These are phyloP conservation scores for Talaromyces amestolkiae DNA, from an alignment of 2,329 filamentous ascomycete species.

Conservation along the genomic window DNA sequence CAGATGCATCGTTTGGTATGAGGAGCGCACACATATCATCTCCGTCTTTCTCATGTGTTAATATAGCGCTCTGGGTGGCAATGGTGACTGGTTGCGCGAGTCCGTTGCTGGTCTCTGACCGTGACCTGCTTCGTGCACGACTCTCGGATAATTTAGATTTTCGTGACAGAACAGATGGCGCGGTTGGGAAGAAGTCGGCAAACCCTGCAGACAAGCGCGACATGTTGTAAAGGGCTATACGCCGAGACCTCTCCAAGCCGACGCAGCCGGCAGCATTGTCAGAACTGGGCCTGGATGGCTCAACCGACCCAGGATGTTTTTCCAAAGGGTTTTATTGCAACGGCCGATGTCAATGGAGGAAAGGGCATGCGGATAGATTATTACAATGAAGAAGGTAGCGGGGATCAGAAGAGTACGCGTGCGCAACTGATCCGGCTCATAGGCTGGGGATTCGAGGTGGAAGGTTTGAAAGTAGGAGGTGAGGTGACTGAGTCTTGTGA, in stretches of 20 bases:
- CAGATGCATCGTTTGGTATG: background rate
- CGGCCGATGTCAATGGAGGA: background rate
- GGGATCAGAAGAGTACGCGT: background rate
- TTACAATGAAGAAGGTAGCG: background rate
- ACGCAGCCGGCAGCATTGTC: conserved; percentile 14
- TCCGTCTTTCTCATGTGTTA: background rate
- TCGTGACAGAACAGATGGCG: conserved; percentile 61
- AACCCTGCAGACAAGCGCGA: conserved; percentile 79
- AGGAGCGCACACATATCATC: background rate
- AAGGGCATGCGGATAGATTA: background rate
- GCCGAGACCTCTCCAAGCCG: conserved; percentile 15
- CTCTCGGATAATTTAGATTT: conserved; percentile 53
- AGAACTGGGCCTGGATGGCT: background rate
- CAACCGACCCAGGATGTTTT: background rate
- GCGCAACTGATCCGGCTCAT: background rate
- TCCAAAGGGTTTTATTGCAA: background rate
- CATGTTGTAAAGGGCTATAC: conserved; percentile 54
- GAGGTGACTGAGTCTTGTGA: background rate
- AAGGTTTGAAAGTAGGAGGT: background rate
- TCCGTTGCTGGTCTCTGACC: conserved; percentile 48
- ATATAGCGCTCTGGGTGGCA: background rate
- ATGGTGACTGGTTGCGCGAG: conserved; percentile 24
- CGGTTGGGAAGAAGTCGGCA: conserved; percentile 81
- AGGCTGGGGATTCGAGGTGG: background rate
- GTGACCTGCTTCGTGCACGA: conserved; percentile 47